These are phyloP conservation scores for Diplotaxis tenuifolia DNA, from an alignment of 345 rosid genomes.

Conservation along the genomic window DNA sequence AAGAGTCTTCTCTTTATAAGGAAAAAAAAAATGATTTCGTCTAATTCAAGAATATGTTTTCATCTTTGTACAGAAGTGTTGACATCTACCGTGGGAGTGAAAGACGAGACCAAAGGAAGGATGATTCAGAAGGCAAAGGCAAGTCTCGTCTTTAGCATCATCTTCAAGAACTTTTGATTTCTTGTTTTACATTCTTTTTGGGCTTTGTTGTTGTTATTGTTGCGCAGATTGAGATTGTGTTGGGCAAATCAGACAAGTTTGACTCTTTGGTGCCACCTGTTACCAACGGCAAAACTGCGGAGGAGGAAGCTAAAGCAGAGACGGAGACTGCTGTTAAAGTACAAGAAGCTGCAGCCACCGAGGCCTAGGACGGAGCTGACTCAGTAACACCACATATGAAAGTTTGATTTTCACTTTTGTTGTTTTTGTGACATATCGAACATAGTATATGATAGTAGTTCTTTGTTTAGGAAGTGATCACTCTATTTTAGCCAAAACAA, in stretches of 20 bases:
- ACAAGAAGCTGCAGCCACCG: constrained; percentile 23
- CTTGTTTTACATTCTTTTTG: background rate
- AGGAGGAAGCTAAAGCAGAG: constrained; percentile 32
- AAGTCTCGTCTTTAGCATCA: background rate
- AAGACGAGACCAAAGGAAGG: constrained; percentile 77
- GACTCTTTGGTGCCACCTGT: constrained; percentile 56
- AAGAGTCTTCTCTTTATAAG: background rate
- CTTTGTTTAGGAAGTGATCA: constrained; percentile 22
- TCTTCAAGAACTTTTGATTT: background rate
- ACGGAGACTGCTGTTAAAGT: constrained; percentile 16
- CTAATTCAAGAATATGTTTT: background rate
- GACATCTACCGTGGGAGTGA: constrained; percentile 86
- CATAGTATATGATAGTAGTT: constrained; percentile 26
- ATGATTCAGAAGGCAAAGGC: constrained; percentile 90
- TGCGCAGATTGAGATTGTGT: constrained; percentile 65
- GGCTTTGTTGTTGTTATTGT: background rate
- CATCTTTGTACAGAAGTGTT: constrained; percentile 53
- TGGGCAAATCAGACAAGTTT: constrained; percentile 72
- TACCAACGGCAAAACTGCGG: constrained; percentile 24
- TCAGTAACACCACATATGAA: background rate
- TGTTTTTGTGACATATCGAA: constrained; percentile 33
- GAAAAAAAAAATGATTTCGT: background rate
- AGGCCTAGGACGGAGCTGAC: constrained; percentile 38
- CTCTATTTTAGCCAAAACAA: too few relatives aligned
- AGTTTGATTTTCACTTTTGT: background rate